Base-by-base conservation (phyloP, 1,284 basidiomycete genomes). In the Pholiota adiposa region DNA sequence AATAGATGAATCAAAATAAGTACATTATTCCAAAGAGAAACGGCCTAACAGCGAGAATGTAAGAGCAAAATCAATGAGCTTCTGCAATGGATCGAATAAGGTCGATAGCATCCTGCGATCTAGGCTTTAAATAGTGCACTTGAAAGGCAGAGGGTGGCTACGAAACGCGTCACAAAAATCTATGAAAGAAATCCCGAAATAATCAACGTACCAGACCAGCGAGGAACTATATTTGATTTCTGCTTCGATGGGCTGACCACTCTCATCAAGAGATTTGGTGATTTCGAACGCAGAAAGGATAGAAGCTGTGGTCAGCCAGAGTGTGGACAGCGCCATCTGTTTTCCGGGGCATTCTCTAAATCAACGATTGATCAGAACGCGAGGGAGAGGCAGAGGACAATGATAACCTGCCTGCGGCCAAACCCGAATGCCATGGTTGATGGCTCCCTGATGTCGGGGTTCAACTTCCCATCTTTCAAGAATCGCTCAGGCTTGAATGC, bases 61-160 rank as follows among this genome's bases (percentile, higher is more conserved):
- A 12, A n/a, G 25, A 16, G 25, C 23, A 4, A 29, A 16, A 21
- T 41, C 19, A 48, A 25, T 46, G 31, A 16, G 54, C 25, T 31
- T 55, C 54, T 33, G 54, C 44, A n/a, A 55, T 19, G 6, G 54
- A 34, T 7, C 43, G 44, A 4, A 55, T 27, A 19, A 55, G 44
- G 7, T 18, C 41, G 4, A 19, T 33, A 23, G 54, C 41, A 19
- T 55, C 54, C n/a, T 3, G 54, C 1, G 58, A 19, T 51, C 58
- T 49, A 6, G 58, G 58, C 36, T 55, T 55, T n/a, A n/a, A 27
- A 59, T 55, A 12, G 36, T 55, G n/a, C 52, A 59, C 18, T 59
- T 44, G 48, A 59, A 59, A 23, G 58, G 58, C 9, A 59, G n/a
- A 9, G 36, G 34, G 19, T 50, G 49, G 18, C 25, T 55, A 21